Base-by-base conservation (phyloP, 139 green algal genomes). In the Chlamydomonas asymmetrica region DNA sequence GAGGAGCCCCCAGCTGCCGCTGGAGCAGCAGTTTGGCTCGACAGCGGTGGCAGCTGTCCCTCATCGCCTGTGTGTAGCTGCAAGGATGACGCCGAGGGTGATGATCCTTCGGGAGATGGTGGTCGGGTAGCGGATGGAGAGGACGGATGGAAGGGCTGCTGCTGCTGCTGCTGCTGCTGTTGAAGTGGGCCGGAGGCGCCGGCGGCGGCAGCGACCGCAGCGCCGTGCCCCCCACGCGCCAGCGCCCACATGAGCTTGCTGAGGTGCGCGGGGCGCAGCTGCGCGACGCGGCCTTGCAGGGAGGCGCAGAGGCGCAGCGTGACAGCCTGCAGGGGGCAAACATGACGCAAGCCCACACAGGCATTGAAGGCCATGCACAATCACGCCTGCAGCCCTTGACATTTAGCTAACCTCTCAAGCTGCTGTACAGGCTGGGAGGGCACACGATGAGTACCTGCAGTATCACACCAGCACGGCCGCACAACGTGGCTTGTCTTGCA, bases 181-280 rank as follows among this genome's bases (percentile, higher is more conserved):
- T n/a, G n/a, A n/a, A n/a, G n/a, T n/a, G n/a, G n/a, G 9, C 65
- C 38, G 13, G n/a, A 25, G 54, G 68, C 39, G 39, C 29, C 54
- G 54, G 38, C 2, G 54, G 38, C 5, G 32, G 66, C 38, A 54
- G 66, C 61, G 54, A 2, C 37, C 27, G 68, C 38, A 38, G 40
- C 32, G 38, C 54, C 43, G 68, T 75, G 68, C 54, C 29, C 38
- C 10, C 56, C 68, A 2, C 27, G 37, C 23, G 68, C 68, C 54
- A 75, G 68, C n/a, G 68, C 68, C 54, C 68, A 66, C 38, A 75
- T 52, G 27, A 54, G 4, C 68, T 66, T 34, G 32, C 29, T 54
- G 54, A 75, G 68, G 4, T 52, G 68, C 56, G 65, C 54, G 1
- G 68, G 68, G 34, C 48, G 37, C 54, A 75, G 65, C 39, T 38